These are phyloP conservation scores for Fusarium nodosum DNA, from an alignment of 2,329 filamentous ascomycete genomes.

Conservation along the genomic window DNA sequence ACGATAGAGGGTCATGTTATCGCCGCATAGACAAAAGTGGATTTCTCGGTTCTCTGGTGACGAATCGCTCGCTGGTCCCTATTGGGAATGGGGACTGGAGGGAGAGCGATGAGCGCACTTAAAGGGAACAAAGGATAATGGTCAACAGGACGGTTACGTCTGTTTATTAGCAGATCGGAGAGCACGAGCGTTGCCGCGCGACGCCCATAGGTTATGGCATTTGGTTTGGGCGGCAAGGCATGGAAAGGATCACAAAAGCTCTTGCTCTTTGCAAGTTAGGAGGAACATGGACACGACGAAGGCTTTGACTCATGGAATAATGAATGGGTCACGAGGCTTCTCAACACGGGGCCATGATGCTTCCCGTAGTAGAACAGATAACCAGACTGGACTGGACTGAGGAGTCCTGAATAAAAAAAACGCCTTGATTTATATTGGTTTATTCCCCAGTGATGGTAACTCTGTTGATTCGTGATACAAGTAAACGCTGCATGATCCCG, in stretches of 20 bases:
- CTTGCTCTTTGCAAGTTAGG: constrained; percentile 52
- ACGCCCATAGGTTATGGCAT: constrained; percentile 56
- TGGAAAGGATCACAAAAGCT: constrained; percentile 51
- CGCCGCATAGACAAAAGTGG: constrained; percentile 74
- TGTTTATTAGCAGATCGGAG: constrained; percentile 53
- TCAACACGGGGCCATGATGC: constrained; percentile 47
- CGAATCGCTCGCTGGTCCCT: constrained; percentile 55
- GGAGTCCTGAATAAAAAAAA: constrained; percentile 53
- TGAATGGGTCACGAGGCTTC: constrained; percentile 49
- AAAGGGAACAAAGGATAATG: constrained; percentile 52
- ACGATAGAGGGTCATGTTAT: constrained; percentile 62
- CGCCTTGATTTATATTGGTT: constrained; percentile 44
- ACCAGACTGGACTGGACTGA: constrained; percentile 54
- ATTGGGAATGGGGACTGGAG: constrained; percentile 50
- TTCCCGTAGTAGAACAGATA: constrained; percentile 53
- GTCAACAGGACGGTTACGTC: constrained; percentile 54
- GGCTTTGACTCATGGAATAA: constrained; percentile 48
- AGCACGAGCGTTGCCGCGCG: constrained; percentile 57
- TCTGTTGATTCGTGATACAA: neutral
- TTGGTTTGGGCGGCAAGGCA: constrained; percentile 54
- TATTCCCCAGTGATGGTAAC: neutral
- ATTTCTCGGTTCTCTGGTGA: constrained; percentile 72
- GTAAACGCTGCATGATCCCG: neutral
- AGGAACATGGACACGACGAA: constrained; percentile 51
- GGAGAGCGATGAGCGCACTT: constrained; percentile 54